Evolutionary conservation across 345 rosid genomes (phyloP).

Genomic region (Acer yangbiense): DNA sequence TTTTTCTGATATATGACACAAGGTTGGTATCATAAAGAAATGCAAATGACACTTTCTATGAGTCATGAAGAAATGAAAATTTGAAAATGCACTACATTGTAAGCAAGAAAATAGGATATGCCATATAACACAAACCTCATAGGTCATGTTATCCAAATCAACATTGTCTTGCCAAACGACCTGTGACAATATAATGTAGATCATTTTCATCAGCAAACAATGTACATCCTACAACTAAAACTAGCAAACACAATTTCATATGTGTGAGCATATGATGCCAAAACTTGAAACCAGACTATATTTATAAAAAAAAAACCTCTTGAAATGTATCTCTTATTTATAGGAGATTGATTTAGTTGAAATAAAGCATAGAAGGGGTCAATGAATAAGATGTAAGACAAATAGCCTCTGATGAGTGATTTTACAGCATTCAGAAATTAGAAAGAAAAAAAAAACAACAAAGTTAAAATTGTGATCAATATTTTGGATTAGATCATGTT

Average conservation of each 20-base stretch:
- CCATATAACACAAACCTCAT: constrained; percentile 52
- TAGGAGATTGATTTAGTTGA: background rate
- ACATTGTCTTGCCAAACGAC: constrained; percentile 62
- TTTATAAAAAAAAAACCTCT: background rate
- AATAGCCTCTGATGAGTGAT: background rate
- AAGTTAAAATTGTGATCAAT: background rate
- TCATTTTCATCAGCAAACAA: constrained; percentile 11
- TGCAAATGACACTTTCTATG: background rate
- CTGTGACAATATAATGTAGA: constrained; percentile 36
- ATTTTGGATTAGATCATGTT: background rate
- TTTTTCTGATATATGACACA: background rate
- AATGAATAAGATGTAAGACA: background rate
- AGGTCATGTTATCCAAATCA: constrained; percentile 73
- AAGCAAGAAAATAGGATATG: constrained; percentile 13
- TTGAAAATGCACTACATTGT: no score
- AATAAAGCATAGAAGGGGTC: background rate
- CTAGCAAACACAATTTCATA: background rate
- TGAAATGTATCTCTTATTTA: constrained; percentile 6
- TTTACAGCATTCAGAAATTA: background rate
- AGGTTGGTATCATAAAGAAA: background rate
- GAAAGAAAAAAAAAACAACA: background rate
- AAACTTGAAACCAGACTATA: background rate
- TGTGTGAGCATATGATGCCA: background rate
- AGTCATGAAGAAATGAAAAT: background rate
- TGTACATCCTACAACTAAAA: background rate